Evolutionary conservation across 2,329 filamentous ascomycete species (phyloP), one percentile per base, ranked within the genome.

Genomic region (Cladosporium colombiae): DNA sequence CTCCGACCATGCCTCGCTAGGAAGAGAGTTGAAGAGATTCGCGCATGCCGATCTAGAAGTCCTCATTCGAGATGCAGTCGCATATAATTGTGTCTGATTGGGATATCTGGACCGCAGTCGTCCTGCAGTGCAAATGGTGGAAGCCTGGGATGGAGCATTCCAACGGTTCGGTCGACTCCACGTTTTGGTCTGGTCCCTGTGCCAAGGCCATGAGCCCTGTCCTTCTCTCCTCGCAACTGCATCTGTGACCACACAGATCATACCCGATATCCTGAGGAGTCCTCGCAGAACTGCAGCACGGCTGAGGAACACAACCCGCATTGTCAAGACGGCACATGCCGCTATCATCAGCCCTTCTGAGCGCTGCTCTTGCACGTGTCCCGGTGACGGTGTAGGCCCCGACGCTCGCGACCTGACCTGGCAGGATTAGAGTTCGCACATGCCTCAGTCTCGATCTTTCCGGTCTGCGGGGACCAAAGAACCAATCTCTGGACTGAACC

Each of bases 131-230:
- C 29, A 10, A 33, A 55, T 33, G 18, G 27, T 33, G 52, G 14
- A 55, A 21, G 27, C 5, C 52, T 55, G 18, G 31, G 40, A 21
- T 29, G 31, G 40, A 21, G 23, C 27, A 5, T 33, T 8, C 52
- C 52, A 29, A 27, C 3, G 52, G 52, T 31, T 55, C 52, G 52
- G 29, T 55, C 18, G 18, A 14, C 52, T 33, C 52, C 52, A 55
- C 52, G 29, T 33, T 55, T 55, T 33, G 27, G 52, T 55, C 52
- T 55, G 29, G 52, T 55, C 52, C 52, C 52, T 55, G 52, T 55
- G 52, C 52, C 52, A 55, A 55, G 52, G 52, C 52, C 27, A 29
- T 14, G 52, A 29, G 52, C 29, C 52, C 25, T 23, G n/a, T 11
- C n/a, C 10, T 40, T 6, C 23, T 5, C 5, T 40, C 35, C 11